Conservation (phyloP, 2,329 filamentous ascomycete species). For the Fusarium miscanthi region DNA sequence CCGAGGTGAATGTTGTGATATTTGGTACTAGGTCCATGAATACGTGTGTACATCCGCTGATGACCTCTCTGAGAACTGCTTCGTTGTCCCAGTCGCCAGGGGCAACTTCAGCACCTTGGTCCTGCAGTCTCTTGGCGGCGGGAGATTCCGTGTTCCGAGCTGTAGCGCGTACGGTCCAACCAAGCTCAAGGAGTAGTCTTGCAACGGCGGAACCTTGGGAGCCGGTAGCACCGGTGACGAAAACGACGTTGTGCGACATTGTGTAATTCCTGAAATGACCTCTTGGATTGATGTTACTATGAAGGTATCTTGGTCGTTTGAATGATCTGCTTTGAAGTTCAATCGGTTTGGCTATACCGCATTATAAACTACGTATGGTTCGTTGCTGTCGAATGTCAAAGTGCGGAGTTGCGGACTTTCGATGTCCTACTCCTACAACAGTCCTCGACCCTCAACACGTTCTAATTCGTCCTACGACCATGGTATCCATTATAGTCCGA, state of each 20-base stretch:
- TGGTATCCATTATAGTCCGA: neutral
- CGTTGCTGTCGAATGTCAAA: neutral
- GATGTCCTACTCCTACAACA: neutral
- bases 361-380: neutral
- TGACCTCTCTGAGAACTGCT: neutral
- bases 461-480: neutral
- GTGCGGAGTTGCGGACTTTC: conserved; percentile 6
- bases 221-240: conserved; percentile 9
- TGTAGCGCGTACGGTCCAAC: neutral
- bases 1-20: neutral
- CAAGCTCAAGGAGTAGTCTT: neutral
- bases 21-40: conserved; percentile 12
- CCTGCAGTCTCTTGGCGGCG: neutral
- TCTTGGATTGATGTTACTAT: fast-evolving
- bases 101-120: neutral
- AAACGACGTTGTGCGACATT: neutral
- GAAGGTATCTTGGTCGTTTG: too few species aligned
- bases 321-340: too few species aligned
- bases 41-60: neutral
- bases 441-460: neutral
- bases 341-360: fast-evolving
- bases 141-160: neutral
- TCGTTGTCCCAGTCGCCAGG: neutral
- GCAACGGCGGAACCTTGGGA: conserved; percentile 7
- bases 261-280: too few species aligned